Base-by-base conservation (phyloP, 768 basidiomycete species). In the Boletus rubropictus region DNA sequence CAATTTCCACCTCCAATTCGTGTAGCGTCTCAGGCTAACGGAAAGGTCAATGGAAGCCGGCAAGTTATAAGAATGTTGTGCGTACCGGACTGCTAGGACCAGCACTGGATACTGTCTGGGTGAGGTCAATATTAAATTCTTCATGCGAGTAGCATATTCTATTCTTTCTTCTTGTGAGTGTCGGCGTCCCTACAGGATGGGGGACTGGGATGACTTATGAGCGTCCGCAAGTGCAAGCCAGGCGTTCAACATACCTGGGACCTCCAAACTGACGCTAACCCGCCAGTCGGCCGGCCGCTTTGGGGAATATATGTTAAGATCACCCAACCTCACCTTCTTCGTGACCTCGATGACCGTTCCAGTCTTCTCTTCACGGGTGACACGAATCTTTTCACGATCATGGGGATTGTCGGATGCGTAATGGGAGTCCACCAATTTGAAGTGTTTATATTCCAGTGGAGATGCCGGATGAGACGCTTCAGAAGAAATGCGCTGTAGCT, bases 141-240 rank as follows among this genome's bases (percentile, higher is more conserved):
- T 97, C 93, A 66, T 99, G 96, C 4, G 83, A 71, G 65, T 99
- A 99, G 59, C 89, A 87, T 64, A 97, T 75, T 37, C 96, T 77
- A 68, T 99, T 90, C 69, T 96, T 99, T 70, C 77, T 74, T 48
- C 89, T 77, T 27, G 79, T 76, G 53, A 78, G 69, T 8, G 76
- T 73, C 1, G 84, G 65, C 7, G 77, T 62, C 11, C 87, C 88
- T 36, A 82, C 56, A 1, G 87, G 88, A 55, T 81, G 84, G 2
- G 73, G 55, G n/a, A 80, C 88, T 89, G 32, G 24, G 27, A n/a
- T 31, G n/a, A 17, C 12, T 18, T 25, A 42, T 44, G 37, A 48
- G 31, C 38, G 42, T 25, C 29, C 15, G 32, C 20, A 39, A 39
- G 38, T 20, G 48, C 12, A 45, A 32, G 33, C 12, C 24, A 45